phyloP scores from a whole-genome alignment of 331 rosid species.

The Dryas integrifolia region DNA sequence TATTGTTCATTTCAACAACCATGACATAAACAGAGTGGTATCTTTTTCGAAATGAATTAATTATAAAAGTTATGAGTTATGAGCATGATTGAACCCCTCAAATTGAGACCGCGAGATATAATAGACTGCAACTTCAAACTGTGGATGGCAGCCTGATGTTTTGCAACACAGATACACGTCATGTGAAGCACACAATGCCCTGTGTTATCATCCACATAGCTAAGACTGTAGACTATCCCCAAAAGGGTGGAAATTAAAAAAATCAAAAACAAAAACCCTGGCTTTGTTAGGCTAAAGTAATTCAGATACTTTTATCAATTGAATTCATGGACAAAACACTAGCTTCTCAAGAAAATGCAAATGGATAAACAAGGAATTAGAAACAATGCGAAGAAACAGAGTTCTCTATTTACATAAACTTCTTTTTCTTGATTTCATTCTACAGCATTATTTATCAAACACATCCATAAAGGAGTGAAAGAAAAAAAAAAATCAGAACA shows the following conservation, averaged over 20 bases:
- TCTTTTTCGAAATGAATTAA: slow-evolving; percentile 14
- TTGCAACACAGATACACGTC: background rate
- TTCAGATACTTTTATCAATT: too few species aligned
- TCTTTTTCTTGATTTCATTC: slow-evolving; percentile 22
- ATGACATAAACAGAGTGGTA: slow-evolving; percentile 20
- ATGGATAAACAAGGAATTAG: background rate
- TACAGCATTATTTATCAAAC: slow-evolving; percentile 64
- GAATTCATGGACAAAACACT: background rate
- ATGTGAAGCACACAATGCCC: background rate
- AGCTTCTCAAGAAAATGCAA: background rate
- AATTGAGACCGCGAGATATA: slow-evolving; percentile 10
- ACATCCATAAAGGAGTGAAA: slow-evolving; percentile 38
- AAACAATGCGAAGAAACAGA: background rate
- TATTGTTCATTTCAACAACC: slow-evolving; percentile 9
- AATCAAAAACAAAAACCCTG: too few species aligned
- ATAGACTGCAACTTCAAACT: background rate
- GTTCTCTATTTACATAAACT: slow-evolving; percentile 24
- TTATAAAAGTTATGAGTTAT: background rate
- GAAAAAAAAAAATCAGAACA: slow-evolving; percentile 10
- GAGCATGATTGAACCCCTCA: background rate
- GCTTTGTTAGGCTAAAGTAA: too few species aligned
- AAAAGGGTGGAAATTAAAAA: too few species aligned
- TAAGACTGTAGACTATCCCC: too few species aligned
- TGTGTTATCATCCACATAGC: too few species aligned
- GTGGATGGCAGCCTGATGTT: slow-evolving; percentile 23